Base-by-base conservation (phyloP, 2,329 filamentous ascomycete species). In the Didymella keratinophila region DNA sequence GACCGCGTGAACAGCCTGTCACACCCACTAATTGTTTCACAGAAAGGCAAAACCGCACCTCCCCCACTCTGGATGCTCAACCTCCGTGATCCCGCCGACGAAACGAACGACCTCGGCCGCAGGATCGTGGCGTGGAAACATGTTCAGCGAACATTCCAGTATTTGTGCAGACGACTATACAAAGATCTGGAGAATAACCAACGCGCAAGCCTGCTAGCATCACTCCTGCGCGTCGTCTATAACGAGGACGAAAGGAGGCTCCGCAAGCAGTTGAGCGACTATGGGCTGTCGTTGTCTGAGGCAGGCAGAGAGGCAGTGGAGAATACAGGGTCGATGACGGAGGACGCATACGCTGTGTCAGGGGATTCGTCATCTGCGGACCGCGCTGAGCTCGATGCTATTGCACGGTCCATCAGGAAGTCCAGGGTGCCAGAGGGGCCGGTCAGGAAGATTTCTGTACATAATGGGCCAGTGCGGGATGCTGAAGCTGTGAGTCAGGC, bases 81-180 rank as follows among this genome's bases (percentile, higher is more conserved):
- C 58, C 75, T 89, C 14, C 85, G 87, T 71, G 86, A 89, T 64
- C 86, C 86, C 0, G 83, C 84, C 8, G 80, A 87, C 66, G 78
- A 80, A 20, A 78, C 78, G 66, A 87, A 86, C 68, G 83, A 89
- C 66, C 77, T 88, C 1, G 86, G 86, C 32, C 73, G 76, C 42
- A 79, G 79, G 52, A 79, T 75, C 43, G 74, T 78, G 52, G 78
- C 78, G 14, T 83, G 84, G 60, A 79, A 79, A 57, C 81, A 86
- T 56, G 66, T 87, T 16, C 78, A 82, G 58, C 59, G 55, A 12
- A 82, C 79, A 0, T 79, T 85, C 28, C 46, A 21, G 14, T n/a
- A 36, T 11, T 61, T 76, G 21, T 23, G 20, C 16, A 25, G 27
- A 9, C n/a, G 57, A 8, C 58, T 77, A 16, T 27, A 48, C 10